These are phyloP conservation scores for Larix sibirica DNA, from an alignment of 83 land plant species.

Conservation along the genomic window DNA sequence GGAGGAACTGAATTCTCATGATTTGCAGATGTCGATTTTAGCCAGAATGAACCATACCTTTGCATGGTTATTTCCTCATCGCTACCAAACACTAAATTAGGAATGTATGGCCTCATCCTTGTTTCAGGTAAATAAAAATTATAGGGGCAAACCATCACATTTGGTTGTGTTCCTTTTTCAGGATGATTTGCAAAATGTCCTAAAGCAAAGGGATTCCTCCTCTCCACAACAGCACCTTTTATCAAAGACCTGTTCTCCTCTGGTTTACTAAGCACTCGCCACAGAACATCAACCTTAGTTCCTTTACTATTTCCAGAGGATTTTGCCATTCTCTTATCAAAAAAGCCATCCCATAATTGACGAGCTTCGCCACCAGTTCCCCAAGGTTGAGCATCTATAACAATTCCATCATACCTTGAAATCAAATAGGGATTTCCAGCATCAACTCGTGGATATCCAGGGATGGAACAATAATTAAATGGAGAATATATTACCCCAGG, in stretches of 20 bases:
- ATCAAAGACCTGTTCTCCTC: slow-evolving; percentile 4
- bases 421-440: slow-evolving; percentile 77
- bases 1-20: slow-evolving; percentile 28
- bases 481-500: slow-evolving; percentile 94
- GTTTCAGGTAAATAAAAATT: slow-evolving; percentile 60
- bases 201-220: slow-evolving; percentile 86
- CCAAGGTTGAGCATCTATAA: slow-evolving; percentile 94
- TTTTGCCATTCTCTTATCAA: not conserved
- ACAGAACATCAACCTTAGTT: slow-evolving; percentile 47
- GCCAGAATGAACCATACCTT: slow-evolving; percentile 82
- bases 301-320: slow-evolving; percentile 8
- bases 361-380: slow-evolving; percentile 76
- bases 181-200: slow-evolving; percentile 98
- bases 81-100: slow-evolving; percentile 73
- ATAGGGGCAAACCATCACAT: slow-evolving; percentile 94
- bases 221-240: slow-evolving; percentile 65
- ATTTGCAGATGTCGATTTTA: slow-evolving; percentile 37
- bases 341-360: slow-evolving; percentile 76
- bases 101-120: slow-evolving; percentile 78
- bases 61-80: slow-evolving; percentile 67
- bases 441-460: slow-evolving; percentile 91
- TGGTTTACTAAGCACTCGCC: slow-evolving; percentile 58
- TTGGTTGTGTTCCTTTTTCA: slow-evolving; percentile 68
- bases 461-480: slow-evolving; percentile 81
- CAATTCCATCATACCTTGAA: slow-evolving; percentile 83